A percentile compares a stretch with the other conserved stretches of the same genome.
Conservation (phyloP, 352 stramenopile genomes). For the Pythium dissimile region DNA sequence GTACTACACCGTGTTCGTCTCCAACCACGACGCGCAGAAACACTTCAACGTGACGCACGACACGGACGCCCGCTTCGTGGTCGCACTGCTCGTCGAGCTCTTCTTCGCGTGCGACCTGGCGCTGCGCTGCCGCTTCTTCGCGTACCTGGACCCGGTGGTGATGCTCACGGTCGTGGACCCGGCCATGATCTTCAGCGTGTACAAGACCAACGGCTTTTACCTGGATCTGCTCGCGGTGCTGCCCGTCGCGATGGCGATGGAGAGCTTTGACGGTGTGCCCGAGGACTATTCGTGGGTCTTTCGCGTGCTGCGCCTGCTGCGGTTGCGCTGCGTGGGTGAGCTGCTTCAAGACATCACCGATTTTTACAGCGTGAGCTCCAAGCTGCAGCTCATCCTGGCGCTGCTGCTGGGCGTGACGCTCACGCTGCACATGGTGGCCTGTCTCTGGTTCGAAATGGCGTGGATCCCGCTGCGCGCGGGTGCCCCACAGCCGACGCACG, state of each 20-base stretch:
- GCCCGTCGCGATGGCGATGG: constrained; percentile 43
- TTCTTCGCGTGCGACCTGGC: constrained; percentile 52
- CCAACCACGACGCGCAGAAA: constrained; percentile 40
- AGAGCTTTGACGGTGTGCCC: constrained; percentile 25
- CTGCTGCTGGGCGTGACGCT: constrained; percentile 51
- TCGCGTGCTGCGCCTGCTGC: constrained; percentile 43
- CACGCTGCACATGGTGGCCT: constrained; percentile 59
- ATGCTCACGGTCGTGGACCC: constrained; percentile 56
- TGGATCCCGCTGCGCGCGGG: constrained; percentile 31
- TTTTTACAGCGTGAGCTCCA: constrained; percentile 61
- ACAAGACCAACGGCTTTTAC: constrained; percentile 56
- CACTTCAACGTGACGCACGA: constrained; percentile 39
- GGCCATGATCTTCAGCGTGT: constrained; percentile 51
- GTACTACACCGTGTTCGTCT: constrained; percentile 66
- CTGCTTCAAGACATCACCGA: constrained; percentile 54
- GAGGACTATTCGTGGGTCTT: constrained; percentile 41
- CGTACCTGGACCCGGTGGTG: constrained; percentile 54
- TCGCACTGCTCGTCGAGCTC: constrained; percentile 39
- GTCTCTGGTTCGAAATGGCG: constrained; percentile 71
- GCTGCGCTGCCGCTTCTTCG: constrained; percentile 46
- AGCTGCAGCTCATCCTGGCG: constrained; percentile 40
- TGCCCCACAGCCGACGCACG: background rate
- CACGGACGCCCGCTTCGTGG: constrained; percentile 27
- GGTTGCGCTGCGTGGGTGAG: constrained; percentile 35
- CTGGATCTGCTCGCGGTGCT: constrained; percentile 45